Conservation (phyloP, 1,284 basidiomycete species). For the Leccinum ponderosum region DNA sequence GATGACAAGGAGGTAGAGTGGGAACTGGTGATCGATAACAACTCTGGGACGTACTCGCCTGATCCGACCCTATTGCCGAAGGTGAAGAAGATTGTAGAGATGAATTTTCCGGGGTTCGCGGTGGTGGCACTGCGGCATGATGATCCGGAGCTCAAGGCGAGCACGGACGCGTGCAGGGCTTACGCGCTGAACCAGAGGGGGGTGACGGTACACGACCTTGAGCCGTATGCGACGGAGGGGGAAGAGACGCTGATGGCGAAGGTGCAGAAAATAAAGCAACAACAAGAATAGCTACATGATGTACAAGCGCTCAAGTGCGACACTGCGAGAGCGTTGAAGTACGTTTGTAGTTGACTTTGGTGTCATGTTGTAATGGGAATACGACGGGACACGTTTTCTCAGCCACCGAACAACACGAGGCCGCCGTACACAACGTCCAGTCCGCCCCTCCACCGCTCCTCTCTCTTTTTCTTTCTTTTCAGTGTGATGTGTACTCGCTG, state of each 20-base stretch:
- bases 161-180: slow-evolving; percentile 61
- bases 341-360: background rate
- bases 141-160: slow-evolving; percentile 58
- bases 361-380: slow-evolving; percentile 22
- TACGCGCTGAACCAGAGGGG: slow-evolving; percentile 62
- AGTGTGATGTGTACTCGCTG: slow-evolving; percentile 20
- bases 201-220: slow-evolving; percentile 54
- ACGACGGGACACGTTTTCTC: slow-evolving; percentile 37
- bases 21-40: slow-evolving; percentile 79
- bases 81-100: slow-evolving; percentile 57
- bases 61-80: slow-evolving; percentile 55
- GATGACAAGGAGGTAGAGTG: slow-evolving; percentile 57
- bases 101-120: slow-evolving; percentile 67
- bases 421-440: slow-evolving; percentile 10
- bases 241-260: slow-evolving; percentile 49
- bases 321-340: background rate
- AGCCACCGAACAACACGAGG: slow-evolving; percentile 36
- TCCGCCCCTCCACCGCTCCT: slow-evolving; percentile 3
- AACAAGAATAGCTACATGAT: background rate
- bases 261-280: slow-evolving; percentile 12
- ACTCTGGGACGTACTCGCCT: slow-evolving; percentile 74
- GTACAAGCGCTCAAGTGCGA: background rate
- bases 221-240: slow-evolving; percentile 56
- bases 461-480: slow-evolving; percentile 14
- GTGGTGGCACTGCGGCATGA: slow-evolving; percentile 57